phyloP scores from a whole-genome alignment of 495 filamentous ascomycete genomes.

The Pseudotulostoma volvatum region DNA sequence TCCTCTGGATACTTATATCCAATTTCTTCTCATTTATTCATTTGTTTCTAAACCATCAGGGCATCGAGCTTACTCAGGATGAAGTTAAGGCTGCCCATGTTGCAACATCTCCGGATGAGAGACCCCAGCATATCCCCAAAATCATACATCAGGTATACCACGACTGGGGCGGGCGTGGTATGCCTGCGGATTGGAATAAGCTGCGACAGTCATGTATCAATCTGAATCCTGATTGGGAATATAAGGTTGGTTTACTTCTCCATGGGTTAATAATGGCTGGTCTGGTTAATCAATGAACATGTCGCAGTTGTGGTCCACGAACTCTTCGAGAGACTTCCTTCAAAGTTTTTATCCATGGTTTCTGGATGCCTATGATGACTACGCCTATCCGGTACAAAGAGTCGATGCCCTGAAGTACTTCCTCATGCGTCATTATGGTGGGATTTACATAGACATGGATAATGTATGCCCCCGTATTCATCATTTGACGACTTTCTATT shows the following conservation, averaged over 20 bases:
- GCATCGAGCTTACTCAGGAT: no score
- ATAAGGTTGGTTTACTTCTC: conserved; percentile 2
- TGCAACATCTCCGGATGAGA: no score
- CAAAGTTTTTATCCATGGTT: conserved; percentile 49
- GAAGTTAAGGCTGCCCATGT: no score
- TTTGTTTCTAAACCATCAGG: no score
- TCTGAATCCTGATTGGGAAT: conserved; percentile 2
- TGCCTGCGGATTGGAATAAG: conserved; percentile 3
- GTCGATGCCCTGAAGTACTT: conserved; percentile 61
- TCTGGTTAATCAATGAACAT: neutral
- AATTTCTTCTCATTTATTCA: no score
- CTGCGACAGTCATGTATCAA: conserved; percentile 3
- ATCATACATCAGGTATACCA: conserved; percentile 5
- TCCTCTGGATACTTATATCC: no score
- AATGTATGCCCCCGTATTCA: neutral
- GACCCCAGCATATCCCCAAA: no score
- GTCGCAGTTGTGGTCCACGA: conserved; percentile 56
- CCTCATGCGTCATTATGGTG: conserved; percentile 47
- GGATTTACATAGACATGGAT: conserved; percentile 60
- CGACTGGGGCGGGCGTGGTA: conserved; percentile 2
- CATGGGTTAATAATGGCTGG: neutral
- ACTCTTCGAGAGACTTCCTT: conserved; percentile 42
- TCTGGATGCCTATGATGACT: conserved; percentile 48
- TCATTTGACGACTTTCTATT: neutral
- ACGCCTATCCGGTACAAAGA: conserved; percentile 49